Evolutionary conservation across 306 rosid species (phyloP), one percentile per base, ranked within the genome.

Genomic region (Prunus armeniaca): DNA sequence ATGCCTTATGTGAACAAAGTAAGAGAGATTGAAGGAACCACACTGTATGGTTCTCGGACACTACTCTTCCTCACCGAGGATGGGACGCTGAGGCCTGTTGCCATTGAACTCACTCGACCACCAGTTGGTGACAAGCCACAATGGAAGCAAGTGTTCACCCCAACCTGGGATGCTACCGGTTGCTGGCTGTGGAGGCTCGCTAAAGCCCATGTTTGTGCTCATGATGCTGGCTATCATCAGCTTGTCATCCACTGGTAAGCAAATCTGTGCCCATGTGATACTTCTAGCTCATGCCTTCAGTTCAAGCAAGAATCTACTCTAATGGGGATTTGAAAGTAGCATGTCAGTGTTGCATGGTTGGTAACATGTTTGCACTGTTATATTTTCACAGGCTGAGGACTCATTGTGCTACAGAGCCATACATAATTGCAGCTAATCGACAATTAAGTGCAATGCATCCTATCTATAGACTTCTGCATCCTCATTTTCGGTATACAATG

Each of bases 401-500:
- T 30, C 87, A 80, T 22, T 51, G 77, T 49, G 19, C 58, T 8
- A 73, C 87, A 71, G 87, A 84, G 47, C 84, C 87, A 32, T 83
- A 80, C n/a, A 69, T 83, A 12, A 83, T 83, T 66, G 87, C 79
- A 24, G 66, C 84, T 3, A 71, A 83, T 20, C 46, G 87, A 46
- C 84, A 83, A 57, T 58, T 83, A 2, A 83, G 82, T 61, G 83
- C 67, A 60, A 80, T 84, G 83, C 88, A 84, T 28, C 81, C 88
- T 20, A 73, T 84, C 45, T 78, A 75, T 24, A 81, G 84, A 68
- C 73, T 84, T 50, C 41, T 84, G 41, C 88, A 49, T 27, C 88
- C 88, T 65, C 88, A 84, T 75, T 84, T 84, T 32, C 70, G 88
- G 56, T 84, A 81, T 30, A 84, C 88, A 8, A 63, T 84, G 80